A percentile compares a stretch with the other conserved stretches of the same genome.
These are phyloP conservation scores for Panicum hallii DNA, from an alignment of 202 grass and related monocot species.

Conservation along the genomic window DNA sequence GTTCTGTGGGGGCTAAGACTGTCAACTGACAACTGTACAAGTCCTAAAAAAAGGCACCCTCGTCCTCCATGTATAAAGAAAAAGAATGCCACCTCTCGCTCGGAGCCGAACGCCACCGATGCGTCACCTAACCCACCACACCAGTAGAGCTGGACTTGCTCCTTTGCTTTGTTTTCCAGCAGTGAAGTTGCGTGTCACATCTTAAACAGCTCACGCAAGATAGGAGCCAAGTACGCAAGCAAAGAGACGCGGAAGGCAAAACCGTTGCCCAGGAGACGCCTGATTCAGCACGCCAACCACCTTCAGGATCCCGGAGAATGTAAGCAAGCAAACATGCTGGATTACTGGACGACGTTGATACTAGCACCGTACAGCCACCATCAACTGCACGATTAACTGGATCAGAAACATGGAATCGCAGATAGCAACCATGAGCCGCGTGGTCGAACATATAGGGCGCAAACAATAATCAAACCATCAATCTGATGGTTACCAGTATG, in stretches of 20 bases:
- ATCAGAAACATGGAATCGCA: neutral
- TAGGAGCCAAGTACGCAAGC: neutral
- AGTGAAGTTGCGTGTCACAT: neutral
- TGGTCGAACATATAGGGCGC: neutral
- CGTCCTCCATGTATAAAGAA: no score
- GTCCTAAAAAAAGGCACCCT: no score
- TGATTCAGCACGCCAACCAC: neutral
- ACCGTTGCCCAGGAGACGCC: no score
- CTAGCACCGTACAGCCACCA: accelerated
- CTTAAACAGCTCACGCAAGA: neutral
- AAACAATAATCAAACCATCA: neutral
- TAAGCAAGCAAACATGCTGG: neutral
- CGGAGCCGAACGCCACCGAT: neutral
- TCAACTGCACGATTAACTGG: neutral
- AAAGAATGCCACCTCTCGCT: no score
- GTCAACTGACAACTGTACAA: neutral
- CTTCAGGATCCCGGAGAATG: neutral
- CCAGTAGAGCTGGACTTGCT: neutral
- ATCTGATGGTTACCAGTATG: neutral
- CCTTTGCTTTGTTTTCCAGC: no score
- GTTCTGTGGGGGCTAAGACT: neutral
- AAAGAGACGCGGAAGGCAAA: neutral
- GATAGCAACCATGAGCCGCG: neutral
- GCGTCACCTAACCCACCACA: neutral
- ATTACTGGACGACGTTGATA: neutral